Conservation (phyloP, 2,329 filamentous ascomycete genomes). For the Cytospora paraplurivora region DNA sequence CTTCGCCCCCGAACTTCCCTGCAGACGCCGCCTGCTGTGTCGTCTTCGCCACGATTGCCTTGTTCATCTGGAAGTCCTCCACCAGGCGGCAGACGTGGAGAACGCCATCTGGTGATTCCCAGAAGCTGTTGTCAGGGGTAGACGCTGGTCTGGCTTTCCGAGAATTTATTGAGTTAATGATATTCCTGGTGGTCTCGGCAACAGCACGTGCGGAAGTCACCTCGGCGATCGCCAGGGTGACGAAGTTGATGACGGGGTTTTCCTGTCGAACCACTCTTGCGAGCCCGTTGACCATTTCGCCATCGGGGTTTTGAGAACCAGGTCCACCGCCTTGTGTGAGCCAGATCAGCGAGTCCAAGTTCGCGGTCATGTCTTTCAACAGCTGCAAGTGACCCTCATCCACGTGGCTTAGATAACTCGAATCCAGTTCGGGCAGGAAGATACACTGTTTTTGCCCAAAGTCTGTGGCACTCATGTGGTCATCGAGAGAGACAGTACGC, state of each 20-base stretch:
- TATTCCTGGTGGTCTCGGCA: not conserved
- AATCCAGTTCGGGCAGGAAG: not conserved
- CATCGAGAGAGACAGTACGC: not conserved
- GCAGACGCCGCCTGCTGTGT: slow-evolving; percentile 16
- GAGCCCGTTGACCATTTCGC: slow-evolving; percentile 22
- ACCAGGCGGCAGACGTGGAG: slow-evolving; percentile 20
- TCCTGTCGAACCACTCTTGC: slow-evolving; percentile 22
- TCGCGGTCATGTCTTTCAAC: not conserved
- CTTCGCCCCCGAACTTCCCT: slow-evolving; percentile 9
- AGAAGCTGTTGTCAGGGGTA: slow-evolving; percentile 16
- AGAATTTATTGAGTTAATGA: slow-evolving; percentile 7
- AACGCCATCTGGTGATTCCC: slow-evolving; percentile 11
- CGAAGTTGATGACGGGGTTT: slow-evolving; percentile 19
- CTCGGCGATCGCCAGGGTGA: slow-evolving; percentile 14
- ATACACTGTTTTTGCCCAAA: not conserved
- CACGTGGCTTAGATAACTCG: not conserved
- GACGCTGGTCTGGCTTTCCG: slow-evolving; percentile 7
- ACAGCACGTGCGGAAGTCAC: not conserved
- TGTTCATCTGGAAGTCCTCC: slow-evolving; percentile 21
- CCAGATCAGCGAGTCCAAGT: slow-evolving; percentile 14
- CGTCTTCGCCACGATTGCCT: slow-evolving; percentile 18
- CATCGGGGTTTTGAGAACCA: slow-evolving; percentile 12
- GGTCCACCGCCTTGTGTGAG: slow-evolving; percentile 21
- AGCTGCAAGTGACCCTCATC: not conserved
- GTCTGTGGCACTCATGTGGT: not conserved